Conservation (phyloP, 2,329 filamentous ascomycete genomes). For the Penicillium polonicum region DNA sequence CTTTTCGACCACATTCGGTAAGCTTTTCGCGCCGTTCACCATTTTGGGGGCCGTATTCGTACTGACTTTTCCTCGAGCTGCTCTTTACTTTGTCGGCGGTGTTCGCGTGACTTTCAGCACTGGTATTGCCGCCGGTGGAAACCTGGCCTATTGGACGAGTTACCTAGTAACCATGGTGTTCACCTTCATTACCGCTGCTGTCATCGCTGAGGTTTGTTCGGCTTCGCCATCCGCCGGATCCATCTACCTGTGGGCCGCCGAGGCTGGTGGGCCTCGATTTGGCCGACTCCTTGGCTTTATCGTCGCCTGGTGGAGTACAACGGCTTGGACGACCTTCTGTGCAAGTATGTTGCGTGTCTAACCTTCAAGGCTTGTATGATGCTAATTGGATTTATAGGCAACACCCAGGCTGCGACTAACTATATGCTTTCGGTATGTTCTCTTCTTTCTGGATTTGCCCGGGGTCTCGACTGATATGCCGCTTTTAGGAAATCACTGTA, state of each 20-base stretch:
- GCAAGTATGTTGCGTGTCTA: conserved; percentile 40
- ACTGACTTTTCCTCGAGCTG: conserved; percentile 43
- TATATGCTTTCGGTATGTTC: conserved; percentile 52
- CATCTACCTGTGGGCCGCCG: conserved; percentile 63
- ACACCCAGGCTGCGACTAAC: conserved; percentile 53
- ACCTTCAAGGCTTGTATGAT: not conserved
- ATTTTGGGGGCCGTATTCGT: not conserved
- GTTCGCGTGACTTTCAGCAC: conserved; percentile 63
- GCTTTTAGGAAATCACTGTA: conserved; percentile 54
- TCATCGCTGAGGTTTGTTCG: conserved; percentile 61
- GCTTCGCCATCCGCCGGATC: conserved; percentile 59
- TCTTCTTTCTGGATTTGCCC: not conserved
- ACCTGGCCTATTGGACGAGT: conserved; percentile 62
- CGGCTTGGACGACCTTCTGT: conserved; percentile 61
- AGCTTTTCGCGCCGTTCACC: conserved; percentile 4
- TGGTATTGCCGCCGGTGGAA: conserved; percentile 60
- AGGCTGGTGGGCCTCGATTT: conserved; percentile 55
- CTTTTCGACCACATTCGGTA: conserved; percentile 60
- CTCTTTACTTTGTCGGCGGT: conserved; percentile 61
- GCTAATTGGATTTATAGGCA: conserved; percentile 33
- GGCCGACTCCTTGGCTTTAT: conserved; percentile 59
- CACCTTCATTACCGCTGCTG: conserved; percentile 60
- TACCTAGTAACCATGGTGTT: conserved; percentile 61
- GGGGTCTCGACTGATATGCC: conserved; percentile 9
- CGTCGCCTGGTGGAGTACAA: conserved; percentile 65